Evolutionary conservation across 192 early-diverging fungal genomes (phyloP).

Genomic region (Funneliformis geosporum): DNA sequence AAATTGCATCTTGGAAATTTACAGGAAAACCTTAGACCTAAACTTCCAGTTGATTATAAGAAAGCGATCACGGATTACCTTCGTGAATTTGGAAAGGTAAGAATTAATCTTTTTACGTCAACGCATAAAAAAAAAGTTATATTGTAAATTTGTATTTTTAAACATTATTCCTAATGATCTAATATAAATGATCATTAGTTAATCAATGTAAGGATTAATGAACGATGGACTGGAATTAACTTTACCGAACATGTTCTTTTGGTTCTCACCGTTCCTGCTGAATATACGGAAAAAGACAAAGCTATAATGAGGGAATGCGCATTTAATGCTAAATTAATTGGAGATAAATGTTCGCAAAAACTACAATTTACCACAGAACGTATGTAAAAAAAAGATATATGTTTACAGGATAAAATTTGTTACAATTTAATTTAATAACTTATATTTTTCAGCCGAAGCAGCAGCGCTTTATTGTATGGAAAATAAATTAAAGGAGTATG

Average conservation of each 20-base stretch:
- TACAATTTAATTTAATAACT: neutral
- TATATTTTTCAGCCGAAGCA: neutral
- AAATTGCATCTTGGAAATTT: neutral
- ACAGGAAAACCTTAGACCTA: neutral
- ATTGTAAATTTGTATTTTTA: too few species aligned
- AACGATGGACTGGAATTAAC: neutral
- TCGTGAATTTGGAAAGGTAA: neutral
- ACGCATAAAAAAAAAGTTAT: too few species aligned
- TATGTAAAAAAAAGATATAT: neutral
- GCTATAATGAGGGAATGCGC: slow-evolving; percentile 55
- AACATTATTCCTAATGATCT: too few species aligned
- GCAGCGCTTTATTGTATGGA: neutral
- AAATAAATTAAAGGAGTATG: neutral
- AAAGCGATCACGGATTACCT: slow-evolving; percentile 6
- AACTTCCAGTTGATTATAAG: neutral
- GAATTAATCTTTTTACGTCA: too few species aligned
- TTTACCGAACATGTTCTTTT: neutral
- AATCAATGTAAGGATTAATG: neutral
- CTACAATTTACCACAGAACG: slow-evolving; percentile 5
- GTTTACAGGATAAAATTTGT: neutral
- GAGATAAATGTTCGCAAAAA: neutral
- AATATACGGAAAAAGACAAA: slow-evolving; percentile 40
- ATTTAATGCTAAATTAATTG: slow-evolving; percentile 50
- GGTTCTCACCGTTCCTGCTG: neutral
- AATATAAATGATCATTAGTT: too few species aligned